Evolutionary conservation across 2,329 filamentous ascomycete genomes (phyloP), one percentile per base, ranked within the genome.

Genomic region (Claviceps africana): DNA sequence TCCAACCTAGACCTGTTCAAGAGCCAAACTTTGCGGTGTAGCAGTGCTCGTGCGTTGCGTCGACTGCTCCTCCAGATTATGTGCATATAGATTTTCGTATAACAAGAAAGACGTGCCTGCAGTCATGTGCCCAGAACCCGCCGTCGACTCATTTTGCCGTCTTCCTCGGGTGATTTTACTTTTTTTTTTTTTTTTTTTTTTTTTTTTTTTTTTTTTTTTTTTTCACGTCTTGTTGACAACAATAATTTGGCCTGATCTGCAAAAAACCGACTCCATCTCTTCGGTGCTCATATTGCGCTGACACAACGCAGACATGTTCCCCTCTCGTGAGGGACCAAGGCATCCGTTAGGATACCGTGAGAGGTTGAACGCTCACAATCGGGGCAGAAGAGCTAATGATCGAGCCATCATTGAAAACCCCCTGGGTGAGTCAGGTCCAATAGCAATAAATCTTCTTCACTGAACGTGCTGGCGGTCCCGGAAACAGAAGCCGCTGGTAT

Each of bases 331-430:
- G 9, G 47, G 43, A 3, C 45, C 54, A 28, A 40, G 42, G 10
- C 42, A 47, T 7, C 52, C 45, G 9, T 28, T 11, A 19, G 31
- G 44, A 19, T 47, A 49, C 31, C 51, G 57, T 25, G 57, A 60
- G 13, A 50, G 56, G 10, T 51, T 60, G 37, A 50, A 54, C 11
- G 53, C 54, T 15, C 62, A 65, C 47, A 58, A 60, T 2, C 53
- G 57, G 11, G 61, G 56, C 45, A 60, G 65, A 51, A 61, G 60
- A 17, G 56, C 60, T 25, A 68, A 67, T 44, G 61, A 64, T 48
- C 61, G 63, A 31, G 63, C 63, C 8, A 57, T 69, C 40, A 69
- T 70, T 22, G 67, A 69, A 48, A 70, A 67, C 43, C 65, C 67
- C 2, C 54, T 70, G 40, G 58, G 64, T 65, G 55, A 47, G 49